Evolutionary conservation across 169 alveolate genomes (phyloP), one percentile per base, ranked within the genome.

Genomic region (Eimeria maxima): DNA sequence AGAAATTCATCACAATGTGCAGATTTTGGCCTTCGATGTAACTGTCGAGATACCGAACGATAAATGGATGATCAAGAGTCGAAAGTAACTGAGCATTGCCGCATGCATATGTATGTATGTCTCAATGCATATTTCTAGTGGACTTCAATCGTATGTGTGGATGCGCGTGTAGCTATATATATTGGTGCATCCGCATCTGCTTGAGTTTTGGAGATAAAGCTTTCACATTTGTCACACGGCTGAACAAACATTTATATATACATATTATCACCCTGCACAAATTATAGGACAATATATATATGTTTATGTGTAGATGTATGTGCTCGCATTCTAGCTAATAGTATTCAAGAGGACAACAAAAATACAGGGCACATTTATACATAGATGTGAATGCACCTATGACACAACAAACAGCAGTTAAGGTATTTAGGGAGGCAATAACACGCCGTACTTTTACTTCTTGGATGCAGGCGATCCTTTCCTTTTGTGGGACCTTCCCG

Each of bases 51-150:
- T 98, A 98, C n/a, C 99, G 97, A 45, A 98, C 98, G 88, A 98
- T 98, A 95, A 97, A 98, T 7, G 99, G 99, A 95, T 98, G 99
- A 63, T 98, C 97, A 97, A 98, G 96, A 3, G 98, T 97, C 78
- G 98, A 97, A 44, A 98, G 96, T 5, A 98, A 98, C 97, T 98
- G 98, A 80, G 33, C 29, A 8, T 22, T 20, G n/a, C 3, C 63
- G 63, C 63, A 53, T 22, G 50, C 47, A 47, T 16, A 45, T 55
- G 42, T n/a, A 29, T 6, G 13, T 55, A 65, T 97, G 65, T 81
- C 74, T 44, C 84, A 67, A 22, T 13, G 14, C 45, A 53, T 16
- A 53, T 3, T 8, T 16, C 63, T 53, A 53, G 5, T 33, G 63
- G 20, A 4, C 10, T 38, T 8, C 73, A 11, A 0, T 29, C 38